phyloP scores from a whole-genome alignment of 83 land plant genomes.

The Larix sibirica region DNA sequence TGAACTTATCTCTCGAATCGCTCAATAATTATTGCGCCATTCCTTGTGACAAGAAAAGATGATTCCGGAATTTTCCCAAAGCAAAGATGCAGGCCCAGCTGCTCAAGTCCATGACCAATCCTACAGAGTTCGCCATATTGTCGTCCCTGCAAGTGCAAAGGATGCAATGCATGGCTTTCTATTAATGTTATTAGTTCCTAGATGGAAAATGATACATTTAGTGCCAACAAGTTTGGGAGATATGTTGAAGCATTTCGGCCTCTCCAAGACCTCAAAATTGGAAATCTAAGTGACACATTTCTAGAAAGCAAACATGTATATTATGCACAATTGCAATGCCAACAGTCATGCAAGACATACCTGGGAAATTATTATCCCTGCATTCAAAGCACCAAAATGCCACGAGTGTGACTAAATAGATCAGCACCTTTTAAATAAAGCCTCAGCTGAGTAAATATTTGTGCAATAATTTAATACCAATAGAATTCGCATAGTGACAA shows the following conservation, averaged over 20 bases:
- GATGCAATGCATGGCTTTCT: slow-evolving; percentile 2
- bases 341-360: too few relatives aligned
- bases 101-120: not conserved
- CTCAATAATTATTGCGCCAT: not conserved
- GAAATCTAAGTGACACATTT: not conserved
- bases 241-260: not conserved
- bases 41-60: not conserved
- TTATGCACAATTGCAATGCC: not conserved
- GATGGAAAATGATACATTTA: not conserved
- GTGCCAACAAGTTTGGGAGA: not conserved
- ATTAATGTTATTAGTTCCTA: not conserved
- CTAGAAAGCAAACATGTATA: not conserved
- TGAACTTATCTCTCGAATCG: not conserved
- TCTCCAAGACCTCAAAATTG: not conserved
- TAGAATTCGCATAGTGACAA: not conserved
- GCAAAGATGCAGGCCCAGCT: not conserved
- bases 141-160: not conserved
- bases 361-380: too few relatives aligned
- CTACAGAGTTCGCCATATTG: not conserved
- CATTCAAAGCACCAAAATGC: not conserved
- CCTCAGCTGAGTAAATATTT: not conserved
- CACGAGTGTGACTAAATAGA: not conserved
- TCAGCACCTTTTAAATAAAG: not conserved
- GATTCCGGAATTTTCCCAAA: not conserved
- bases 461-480: not conserved